Conservation (phyloP, 257 asterid species). For the Solanum clarkiae region DNA sequence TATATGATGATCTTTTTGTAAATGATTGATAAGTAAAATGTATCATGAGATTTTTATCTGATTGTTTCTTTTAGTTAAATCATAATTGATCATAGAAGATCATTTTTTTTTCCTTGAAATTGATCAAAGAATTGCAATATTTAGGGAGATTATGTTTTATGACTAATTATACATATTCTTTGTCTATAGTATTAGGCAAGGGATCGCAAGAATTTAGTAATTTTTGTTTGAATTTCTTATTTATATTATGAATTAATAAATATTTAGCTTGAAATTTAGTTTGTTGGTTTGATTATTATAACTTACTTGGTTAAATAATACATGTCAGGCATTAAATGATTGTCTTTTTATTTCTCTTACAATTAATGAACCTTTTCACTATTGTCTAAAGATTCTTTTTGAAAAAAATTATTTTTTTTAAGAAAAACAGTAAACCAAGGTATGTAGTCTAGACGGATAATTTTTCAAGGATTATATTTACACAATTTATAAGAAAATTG, state of each 20-base stretch:
- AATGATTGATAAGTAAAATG: background rate
- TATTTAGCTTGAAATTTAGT: background rate
- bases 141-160: background rate
- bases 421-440: background rate
- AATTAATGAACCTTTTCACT: background rate
- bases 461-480: background rate
- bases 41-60: background rate
- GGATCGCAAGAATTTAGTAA: fast-evolving
- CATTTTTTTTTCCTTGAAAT: background rate
- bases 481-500: background rate
- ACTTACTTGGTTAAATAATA: background rate
- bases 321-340: too few relatives aligned
- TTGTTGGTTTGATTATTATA: background rate
- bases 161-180: background rate
- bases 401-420: background rate
- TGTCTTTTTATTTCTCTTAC: background rate
- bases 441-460: background rate
- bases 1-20: too few relatives aligned
- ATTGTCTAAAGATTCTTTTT: background rate
- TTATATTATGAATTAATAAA: background rate
- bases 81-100: background rate
- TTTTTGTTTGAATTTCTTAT: background rate
- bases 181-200: background rate
- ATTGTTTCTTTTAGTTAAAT: background rate
- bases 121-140: background rate